phyloP scores from a whole-genome alignment of 495 filamentous ascomycete genomes.

The Aspergillus ellipticus region DNA sequence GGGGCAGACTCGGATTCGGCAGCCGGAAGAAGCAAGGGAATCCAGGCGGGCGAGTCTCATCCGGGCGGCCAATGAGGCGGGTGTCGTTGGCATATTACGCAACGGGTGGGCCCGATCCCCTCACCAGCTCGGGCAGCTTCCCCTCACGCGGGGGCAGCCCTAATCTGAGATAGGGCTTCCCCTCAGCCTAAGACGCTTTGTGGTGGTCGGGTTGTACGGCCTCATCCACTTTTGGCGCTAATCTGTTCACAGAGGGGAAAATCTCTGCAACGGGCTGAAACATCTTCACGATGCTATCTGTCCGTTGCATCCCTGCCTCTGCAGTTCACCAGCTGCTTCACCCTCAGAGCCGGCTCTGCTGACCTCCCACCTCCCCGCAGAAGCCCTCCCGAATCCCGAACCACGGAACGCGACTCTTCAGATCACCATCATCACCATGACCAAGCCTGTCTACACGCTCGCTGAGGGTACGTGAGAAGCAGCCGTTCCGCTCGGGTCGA shows the following conservation, averaged over 20 bases:
- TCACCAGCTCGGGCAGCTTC: not conserved
- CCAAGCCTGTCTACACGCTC: conserved; percentile 18
- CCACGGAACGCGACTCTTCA: not conserved
- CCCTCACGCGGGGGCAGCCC: conserved; percentile 10
- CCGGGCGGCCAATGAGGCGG: not conserved
- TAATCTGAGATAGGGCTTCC: not conserved
- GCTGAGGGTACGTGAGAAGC: conserved; percentile 20
- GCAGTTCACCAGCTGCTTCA: not conserved
- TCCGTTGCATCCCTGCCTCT: not conserved
- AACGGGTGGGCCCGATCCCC: not conserved
- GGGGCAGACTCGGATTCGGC: not conserved
- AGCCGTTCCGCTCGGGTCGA: not conserved
- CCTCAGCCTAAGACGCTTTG: not conserved
- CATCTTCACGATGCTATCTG: not conserved
- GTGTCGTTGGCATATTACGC: not conserved
- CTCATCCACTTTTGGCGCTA: conserved; percentile 1
- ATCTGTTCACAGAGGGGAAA: not conserved
- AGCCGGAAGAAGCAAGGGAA: not conserved
- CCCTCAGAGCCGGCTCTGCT: not conserved
- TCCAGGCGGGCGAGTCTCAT: not conserved
- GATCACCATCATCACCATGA: conserved; percentile 12
- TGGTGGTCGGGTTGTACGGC: not conserved
- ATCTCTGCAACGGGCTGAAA: not conserved
- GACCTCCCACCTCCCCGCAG: not conserved
- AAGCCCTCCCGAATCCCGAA: no score